Evolutionary conservation across 2,329 filamentous ascomycete genomes (phyloP).

Genomic region (Aulographum hederae): DNA sequence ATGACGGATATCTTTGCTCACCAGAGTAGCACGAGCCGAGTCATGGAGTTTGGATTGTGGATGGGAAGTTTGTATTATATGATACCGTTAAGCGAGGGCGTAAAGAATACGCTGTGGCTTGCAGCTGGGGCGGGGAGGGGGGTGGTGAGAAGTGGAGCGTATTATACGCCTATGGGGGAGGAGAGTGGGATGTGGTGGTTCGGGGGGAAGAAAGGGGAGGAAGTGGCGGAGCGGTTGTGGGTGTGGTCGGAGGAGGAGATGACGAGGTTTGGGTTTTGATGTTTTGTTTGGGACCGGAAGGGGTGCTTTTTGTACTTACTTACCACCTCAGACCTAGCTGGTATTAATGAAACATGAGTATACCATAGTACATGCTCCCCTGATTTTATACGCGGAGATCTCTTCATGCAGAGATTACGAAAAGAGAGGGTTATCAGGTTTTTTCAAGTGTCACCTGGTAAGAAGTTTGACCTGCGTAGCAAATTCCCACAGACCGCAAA

Average conservation of each 20-base stretch:
- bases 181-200: not conserved
- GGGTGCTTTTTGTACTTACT: no score
- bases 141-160: not conserved
- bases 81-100: conserved; percentile 7
- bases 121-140: conserved; percentile 7
- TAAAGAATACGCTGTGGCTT: conserved; percentile 12
- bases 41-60: conserved; percentile 6
- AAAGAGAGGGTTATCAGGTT: no score
- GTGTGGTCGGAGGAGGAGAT: not conserved
- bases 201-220: not conserved
- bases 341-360: no score
- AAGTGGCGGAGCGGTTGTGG: not conserved
- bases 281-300: no score
- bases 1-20: conserved; percentile 12
- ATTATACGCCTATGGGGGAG: not conserved
- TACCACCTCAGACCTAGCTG: no score
- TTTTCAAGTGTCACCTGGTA: no score
- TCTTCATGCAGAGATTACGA: no score
- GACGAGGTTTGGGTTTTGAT: not conserved
- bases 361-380: no score
- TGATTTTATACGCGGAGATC: no score
- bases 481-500: no score
- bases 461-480: no score
- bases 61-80: not conserved
- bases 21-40: conserved; percentile 2